Percentiles rank a stretch among this genome's conserved stretches.
These are phyloP conservation scores for Paracoccidioides lutzii DNA, from an alignment of 2,329 filamentous ascomycete genomes.

Conservation along the genomic window DNA sequence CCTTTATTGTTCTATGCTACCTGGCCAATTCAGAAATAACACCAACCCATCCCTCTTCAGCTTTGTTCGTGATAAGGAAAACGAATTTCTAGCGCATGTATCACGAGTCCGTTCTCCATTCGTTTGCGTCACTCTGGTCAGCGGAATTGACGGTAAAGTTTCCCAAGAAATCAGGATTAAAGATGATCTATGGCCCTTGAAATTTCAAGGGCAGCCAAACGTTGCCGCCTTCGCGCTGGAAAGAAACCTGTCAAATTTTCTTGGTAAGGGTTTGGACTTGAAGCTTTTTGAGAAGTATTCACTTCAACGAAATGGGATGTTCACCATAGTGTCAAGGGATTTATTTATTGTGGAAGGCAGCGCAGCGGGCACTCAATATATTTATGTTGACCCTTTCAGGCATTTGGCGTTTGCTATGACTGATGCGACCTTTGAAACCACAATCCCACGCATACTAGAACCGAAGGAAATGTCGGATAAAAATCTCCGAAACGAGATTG, in stretches of 20 bases:
- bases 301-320: not conserved
- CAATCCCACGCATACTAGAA: not conserved
- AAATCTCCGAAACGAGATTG: not conserved
- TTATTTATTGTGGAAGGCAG: not conserved
- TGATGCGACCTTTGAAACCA: not conserved
- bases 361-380: not conserved
- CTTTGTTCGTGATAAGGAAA: not conserved
- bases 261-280: not conserved
- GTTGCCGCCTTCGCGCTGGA: not conserved
- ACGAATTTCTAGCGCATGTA: not conserved
- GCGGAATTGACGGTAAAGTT: not conserved
- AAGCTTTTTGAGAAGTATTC: not conserved
- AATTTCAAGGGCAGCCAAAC: not conserved
- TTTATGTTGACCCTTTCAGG: not conserved
- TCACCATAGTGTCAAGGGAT: not conserved
- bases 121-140: not conserved
- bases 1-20: not conserved
- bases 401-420: not conserved
- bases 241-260: not conserved
- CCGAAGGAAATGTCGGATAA: not conserved
- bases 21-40: not conserved
- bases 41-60: not conserved
- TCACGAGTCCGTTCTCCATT: not conserved
- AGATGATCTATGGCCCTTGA: not conserved
- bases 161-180: not conserved